Percentiles rank a stretch among this genome's conserved stretches.
These are phyloP conservation scores for Coccomyxa subellipsoidea DNA, from an alignment of 163 green algal species.

Conservation along the genomic window DNA sequence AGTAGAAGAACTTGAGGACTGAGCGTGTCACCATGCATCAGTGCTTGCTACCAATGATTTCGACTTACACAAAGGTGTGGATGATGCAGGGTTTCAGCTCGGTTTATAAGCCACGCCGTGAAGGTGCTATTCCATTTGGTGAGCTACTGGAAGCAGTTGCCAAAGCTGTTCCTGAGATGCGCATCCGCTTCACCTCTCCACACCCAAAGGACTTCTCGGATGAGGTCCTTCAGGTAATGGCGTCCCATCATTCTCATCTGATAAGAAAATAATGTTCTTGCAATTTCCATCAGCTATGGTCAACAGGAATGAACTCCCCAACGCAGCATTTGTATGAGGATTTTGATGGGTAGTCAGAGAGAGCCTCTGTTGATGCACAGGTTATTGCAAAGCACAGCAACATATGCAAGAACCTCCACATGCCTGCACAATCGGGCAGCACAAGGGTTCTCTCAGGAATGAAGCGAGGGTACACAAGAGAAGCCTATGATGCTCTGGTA, in stretches of 20 bases:
- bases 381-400: conserved; percentile 68
- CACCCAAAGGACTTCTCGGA: conserved; percentile 91
- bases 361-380: conserved; percentile 15
- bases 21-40: too few species aligned
- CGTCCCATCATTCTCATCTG: too few species aligned
- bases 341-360: neutral
- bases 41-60: too few species aligned
- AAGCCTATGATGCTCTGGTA: conserved; percentile 84
- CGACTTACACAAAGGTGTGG: too few species aligned
- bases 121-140: conserved; percentile 65
- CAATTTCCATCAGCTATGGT: too few species aligned
- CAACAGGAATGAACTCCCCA: too few species aligned
- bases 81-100: conserved; percentile 62
- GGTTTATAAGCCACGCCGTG: conserved; percentile 71
- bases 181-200: conserved; percentile 85
- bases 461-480: conserved; percentile 76
- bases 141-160: conserved; percentile 73
- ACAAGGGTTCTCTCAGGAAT: conserved; percentile 70
- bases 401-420: conserved; percentile 85
- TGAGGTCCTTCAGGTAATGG: conserved; percentile 73
- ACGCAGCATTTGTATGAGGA: too few species aligned
- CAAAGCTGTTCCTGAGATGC: conserved; percentile 71
- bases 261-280: too few species aligned
- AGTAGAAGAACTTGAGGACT: too few species aligned
- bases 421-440: conserved; percentile 87